Conservation (phyloP, 1,139 yeast genomes). For the Yamadazyma atmosphaerica region DNA sequence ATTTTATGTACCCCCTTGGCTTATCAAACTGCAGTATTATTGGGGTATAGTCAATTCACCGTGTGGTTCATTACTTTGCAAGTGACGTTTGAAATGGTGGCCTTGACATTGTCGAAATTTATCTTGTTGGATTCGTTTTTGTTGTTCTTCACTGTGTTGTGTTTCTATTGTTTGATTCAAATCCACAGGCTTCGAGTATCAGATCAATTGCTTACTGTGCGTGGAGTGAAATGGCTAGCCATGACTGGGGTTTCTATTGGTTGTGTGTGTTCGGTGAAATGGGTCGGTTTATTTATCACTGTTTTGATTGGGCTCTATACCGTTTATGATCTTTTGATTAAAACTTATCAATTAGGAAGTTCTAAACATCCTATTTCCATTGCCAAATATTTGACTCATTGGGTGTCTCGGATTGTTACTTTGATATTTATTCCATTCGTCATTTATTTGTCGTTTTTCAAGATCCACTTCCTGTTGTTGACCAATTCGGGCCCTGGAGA, state of each 20-base stretch:
- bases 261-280: conserved; percentile 89
- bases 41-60: conserved; percentile 77
- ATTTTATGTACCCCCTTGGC: conserved; percentile 92
- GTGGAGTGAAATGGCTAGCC: conserved; percentile 58
- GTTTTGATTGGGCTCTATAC: conserved; percentile 85
- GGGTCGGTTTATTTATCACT: conserved; percentile 94
- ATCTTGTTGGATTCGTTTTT: conserved; percentile 96
- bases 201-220: conserved; percentile 38
- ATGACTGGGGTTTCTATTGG: conserved; percentile 84
- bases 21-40: conserved; percentile 84
- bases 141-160: conserved; percentile 67
- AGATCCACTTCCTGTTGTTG: conserved; percentile 73
- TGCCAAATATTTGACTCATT: conserved; percentile 56
- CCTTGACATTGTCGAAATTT: conserved; percentile 87
- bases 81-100: conserved; percentile 84
- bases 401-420: conserved; percentile 67
- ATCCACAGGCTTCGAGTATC: conserved; percentile 46
- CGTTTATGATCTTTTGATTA: conserved; percentile 67
- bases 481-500: conserved; percentile 80
- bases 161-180: conserved; percentile 57
- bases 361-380: conserved; percentile 30
- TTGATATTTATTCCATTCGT: conserved; percentile 74
- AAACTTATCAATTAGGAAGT: conserved; percentile 49
- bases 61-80: conserved; percentile 87
- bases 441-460: conserved; percentile 72